Conservation (phyloP, 768 basidiomycete genomes). For the Tephrocybe sp. region DNA sequence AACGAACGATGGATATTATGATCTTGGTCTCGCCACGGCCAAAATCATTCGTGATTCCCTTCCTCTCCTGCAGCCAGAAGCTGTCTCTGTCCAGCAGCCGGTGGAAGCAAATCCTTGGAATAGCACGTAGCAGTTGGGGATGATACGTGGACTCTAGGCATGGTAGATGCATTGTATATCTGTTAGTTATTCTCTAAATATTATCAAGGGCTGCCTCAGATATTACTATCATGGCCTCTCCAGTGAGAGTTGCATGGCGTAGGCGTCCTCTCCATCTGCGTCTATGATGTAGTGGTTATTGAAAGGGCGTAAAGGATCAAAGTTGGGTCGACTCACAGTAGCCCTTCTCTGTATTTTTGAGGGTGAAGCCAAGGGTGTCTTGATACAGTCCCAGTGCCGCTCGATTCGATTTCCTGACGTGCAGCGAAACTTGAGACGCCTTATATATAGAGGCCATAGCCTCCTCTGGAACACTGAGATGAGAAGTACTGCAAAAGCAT, state of each 20-base stretch:
- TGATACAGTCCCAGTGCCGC: slow-evolving; percentile 88
- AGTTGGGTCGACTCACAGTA: slow-evolving; percentile 72
- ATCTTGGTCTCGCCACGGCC: slow-evolving; percentile 70
- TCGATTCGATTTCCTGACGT: slow-evolving; percentile 94
- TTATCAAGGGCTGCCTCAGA: background rate
- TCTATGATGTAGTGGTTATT: slow-evolving; percentile 43
- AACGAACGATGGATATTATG: slow-evolving; percentile 90
- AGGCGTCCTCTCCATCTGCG: slow-evolving; percentile 94
- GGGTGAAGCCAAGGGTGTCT: slow-evolving; percentile 89
- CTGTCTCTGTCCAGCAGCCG: slow-evolving; percentile 1
- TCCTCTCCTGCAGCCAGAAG: slow-evolving; percentile 40
- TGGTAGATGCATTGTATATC: slow-evolving; percentile 4
- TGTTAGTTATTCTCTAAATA: background rate
- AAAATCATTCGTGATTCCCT: slow-evolving; percentile 62
- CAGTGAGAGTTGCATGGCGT: slow-evolving; percentile 80
- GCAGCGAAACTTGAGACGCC: slow-evolving; percentile 86
- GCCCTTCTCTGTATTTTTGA: slow-evolving; percentile 84
- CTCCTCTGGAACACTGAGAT: slow-evolving; percentile 54
- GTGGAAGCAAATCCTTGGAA: background rate
- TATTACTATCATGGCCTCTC: slow-evolving; percentile 20
- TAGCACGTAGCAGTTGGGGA: too few relatives aligned
- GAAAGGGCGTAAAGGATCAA: background rate
- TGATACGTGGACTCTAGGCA: background rate
- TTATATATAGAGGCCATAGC: slow-evolving; percentile 89
- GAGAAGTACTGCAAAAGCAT: background rate